Evolutionary conservation across 352 stramenopile genomes (phyloP).

Genomic region (Pythium coloratum): DNA sequence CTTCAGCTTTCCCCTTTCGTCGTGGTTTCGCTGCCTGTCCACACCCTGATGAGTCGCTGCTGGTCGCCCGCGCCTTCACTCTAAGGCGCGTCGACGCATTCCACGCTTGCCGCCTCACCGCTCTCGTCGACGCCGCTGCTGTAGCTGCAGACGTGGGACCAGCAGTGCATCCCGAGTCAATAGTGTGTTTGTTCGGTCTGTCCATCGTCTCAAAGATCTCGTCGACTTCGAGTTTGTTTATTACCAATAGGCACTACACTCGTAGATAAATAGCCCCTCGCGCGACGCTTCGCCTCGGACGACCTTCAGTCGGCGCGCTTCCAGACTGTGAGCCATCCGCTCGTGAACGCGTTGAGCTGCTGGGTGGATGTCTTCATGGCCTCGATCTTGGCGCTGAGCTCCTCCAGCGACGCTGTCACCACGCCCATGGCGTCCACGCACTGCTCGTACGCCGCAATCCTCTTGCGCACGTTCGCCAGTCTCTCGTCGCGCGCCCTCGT

Average conservation of each 20-base stretch:
- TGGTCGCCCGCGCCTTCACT: background rate
- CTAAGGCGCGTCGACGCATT: conserved; percentile 49
- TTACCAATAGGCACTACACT: conserved; percentile 1
- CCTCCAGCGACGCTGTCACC: conserved; percentile 56
- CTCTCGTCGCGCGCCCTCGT: conserved; percentile 40
- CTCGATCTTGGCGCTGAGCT: conserved; percentile 65
- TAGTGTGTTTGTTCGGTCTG: background rate
- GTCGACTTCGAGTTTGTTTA: conserved; percentile 9
- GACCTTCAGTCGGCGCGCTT: conserved; percentile 37
- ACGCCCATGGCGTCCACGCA: conserved; percentile 51
- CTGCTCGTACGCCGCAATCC: conserved; percentile 67
- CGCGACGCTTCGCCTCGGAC: conserved; percentile 2
- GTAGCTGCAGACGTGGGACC: background rate
- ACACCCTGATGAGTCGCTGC: background rate
- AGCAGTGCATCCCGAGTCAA: too few relatives aligned
- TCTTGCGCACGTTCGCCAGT: conserved; percentile 41
- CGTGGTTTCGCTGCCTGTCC: background rate
- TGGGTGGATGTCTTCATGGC: conserved; percentile 63
- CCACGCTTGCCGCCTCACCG: conserved; percentile 32
- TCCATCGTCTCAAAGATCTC: background rate
- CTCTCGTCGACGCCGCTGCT: background rate
- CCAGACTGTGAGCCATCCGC: conserved; percentile 73
- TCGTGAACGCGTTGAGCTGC: conserved; percentile 75
- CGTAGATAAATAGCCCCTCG: conserved; percentile 18
- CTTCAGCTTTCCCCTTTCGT: background rate